Evolutionary conservation across 371 early-diverging fungal genomes (phyloP), one percentile per base, ranked within the genome.

Genomic region (Smittium culicis): DNA sequence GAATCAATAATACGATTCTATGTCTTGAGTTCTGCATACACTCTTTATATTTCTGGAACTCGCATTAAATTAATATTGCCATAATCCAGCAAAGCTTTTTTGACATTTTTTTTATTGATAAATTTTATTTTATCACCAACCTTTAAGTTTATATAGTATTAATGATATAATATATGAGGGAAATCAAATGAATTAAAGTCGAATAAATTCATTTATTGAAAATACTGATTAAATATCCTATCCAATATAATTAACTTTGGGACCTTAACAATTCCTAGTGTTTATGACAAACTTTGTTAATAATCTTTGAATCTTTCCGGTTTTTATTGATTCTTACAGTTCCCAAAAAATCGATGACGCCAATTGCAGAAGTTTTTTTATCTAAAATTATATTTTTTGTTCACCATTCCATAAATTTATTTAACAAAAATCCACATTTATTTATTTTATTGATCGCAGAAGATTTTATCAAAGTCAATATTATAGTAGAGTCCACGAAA

Each of bases 301-400:
- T 8, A 16, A 62, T 62, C 2, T 14, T 62, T 34, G 27, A 16
- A 2, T 28, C 27, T 30, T 2, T 5, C 35, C 5, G 30, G 8
- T 62, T 62, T 8, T 62, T 62, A 32, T 62, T 62, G 32, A 27
- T 62, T 5, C n/a, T n/a, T n/a, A n/a, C n/a, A n/a, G n/a, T n/a
- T n/a, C n/a, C n/a, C n/a, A n/a, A n/a, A n/a, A n/a, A n/a, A n/a
- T n/a, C n/a, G n/a, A n/a, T n/a, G n/a, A 62, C 30, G 8, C 30
- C 62, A 62, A 30, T 30, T 28, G 35, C 17, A 28, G 30, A 30
- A 32, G 30, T 35, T 14, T 62, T 62, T 2, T 30, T 30, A 25
- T 34, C 25, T 28, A 28, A 3, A 2, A 62, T 16, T 14, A 8
- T 62, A 2, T 32, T 35, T 14, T 32, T 17, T 20, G 20, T 17